A percentile compares a stretch with the other conserved stretches of the same genome.
These are phyloP conservation scores for Xylaria sp. DNA, from an alignment of 2,329 filamentous ascomycete genomes.

Conservation along the genomic window DNA sequence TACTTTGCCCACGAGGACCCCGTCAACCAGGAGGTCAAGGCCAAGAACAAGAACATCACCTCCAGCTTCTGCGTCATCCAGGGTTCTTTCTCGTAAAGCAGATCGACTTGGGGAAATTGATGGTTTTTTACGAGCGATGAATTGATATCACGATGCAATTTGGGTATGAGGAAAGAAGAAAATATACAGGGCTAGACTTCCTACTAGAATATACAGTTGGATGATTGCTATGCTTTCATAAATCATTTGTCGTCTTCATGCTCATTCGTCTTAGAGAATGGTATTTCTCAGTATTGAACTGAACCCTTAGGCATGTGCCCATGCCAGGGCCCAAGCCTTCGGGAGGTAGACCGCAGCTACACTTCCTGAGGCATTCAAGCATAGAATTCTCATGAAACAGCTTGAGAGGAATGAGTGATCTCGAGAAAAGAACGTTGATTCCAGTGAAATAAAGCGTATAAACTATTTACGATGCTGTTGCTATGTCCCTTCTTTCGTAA, in stretches of 20 bases:
- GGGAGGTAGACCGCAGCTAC: too few relatives aligned
- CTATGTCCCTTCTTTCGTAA: too few relatives aligned
- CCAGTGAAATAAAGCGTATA: too few relatives aligned
- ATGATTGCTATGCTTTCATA: not conserved
- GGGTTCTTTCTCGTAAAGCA: slow-evolving; percentile 24
- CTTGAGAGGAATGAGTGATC: too few relatives aligned
- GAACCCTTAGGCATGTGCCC: not conserved
- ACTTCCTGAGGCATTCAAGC: too few relatives aligned
- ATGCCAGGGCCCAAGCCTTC: too few relatives aligned
- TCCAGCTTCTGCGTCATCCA: slow-evolving; percentile 29
- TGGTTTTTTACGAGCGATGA: slow-evolving; percentile 28
- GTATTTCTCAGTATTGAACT: not conserved
- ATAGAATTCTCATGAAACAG: too few relatives aligned
- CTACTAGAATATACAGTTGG: slow-evolving; percentile 19
- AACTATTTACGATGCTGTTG: too few relatives aligned
- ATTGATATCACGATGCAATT: slow-evolving; percentile 14
- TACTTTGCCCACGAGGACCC: slow-evolving; percentile 37
- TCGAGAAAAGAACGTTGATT: too few relatives aligned
- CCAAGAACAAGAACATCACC: slow-evolving; percentile 27
- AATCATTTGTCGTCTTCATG: not conserved
- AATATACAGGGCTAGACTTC: slow-evolving; percentile 21
- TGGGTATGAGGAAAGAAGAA: not conserved
- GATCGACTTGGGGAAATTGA: slow-evolving; percentile 10
- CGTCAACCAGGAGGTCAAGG: slow-evolving; percentile 33
- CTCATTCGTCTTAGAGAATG: not conserved